Conservation (phyloP, 2,329 filamentous ascomycete genomes). For the Onygenales sp. region DNA sequence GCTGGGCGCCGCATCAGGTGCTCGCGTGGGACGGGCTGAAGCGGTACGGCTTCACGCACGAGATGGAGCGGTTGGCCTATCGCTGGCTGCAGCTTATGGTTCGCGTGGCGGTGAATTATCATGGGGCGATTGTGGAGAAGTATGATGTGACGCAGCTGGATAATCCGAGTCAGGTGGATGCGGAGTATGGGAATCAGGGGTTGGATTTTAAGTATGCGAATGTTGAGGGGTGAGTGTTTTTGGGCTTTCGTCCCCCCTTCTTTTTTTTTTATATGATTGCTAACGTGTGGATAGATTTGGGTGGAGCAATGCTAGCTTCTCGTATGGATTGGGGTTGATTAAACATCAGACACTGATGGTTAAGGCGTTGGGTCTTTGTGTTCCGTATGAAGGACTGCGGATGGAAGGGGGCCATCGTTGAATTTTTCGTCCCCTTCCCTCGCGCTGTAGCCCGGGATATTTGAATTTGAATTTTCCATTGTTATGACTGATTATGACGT, state of each 20-base stretch:
- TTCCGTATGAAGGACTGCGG: slow-evolving; percentile 2
- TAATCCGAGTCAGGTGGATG: slow-evolving; percentile 74
- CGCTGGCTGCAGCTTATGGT: slow-evolving; percentile 33
- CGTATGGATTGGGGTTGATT: slow-evolving; percentile 71
- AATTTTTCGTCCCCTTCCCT: neutral
- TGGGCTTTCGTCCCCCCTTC: neutral
- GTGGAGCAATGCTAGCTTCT: slow-evolving; percentile 86
- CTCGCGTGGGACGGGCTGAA: slow-evolving; percentile 78
- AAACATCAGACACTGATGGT: slow-evolving; percentile 27
- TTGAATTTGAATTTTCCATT: too few relatives aligned
- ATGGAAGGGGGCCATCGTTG: neutral
- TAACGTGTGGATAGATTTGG: slow-evolving; percentile 72
- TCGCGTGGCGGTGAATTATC: slow-evolving; percentile 87
- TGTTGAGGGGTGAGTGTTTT: neutral
- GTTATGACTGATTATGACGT: too few relatives aligned
- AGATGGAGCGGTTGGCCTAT: slow-evolving; percentile 57
- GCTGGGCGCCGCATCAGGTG: slow-evolving; percentile 88
- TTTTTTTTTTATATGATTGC: slow-evolving; percentile 32
- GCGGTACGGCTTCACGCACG: slow-evolving; percentile 70
- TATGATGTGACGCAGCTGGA: slow-evolving; percentile 79
- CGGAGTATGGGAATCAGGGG: slow-evolving; percentile 85
- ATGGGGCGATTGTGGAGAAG: slow-evolving; percentile 62
- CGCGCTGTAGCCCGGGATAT: neutral
- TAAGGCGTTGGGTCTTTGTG: slow-evolving; percentile 2
- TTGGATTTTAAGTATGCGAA: slow-evolving; percentile 58